These are phyloP conservation scores for Myrica gale DNA, from an alignment of 306 rosid species.

Conservation along the genomic window DNA sequence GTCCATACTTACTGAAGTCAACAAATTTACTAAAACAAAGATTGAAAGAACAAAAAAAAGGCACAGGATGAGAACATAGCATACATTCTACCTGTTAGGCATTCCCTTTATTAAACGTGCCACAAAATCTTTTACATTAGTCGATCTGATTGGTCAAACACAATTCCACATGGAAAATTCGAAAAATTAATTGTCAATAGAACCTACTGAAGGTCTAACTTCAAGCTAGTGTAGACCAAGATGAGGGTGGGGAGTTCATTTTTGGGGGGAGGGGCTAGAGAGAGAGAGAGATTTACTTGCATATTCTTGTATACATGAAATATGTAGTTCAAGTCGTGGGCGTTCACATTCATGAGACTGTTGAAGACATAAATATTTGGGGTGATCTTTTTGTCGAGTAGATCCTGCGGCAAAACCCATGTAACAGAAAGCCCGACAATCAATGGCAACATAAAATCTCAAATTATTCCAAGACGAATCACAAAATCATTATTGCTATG, in stretches of 20 bases:
- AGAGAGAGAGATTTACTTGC: constrained; percentile 52
- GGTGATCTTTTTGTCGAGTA: constrained; percentile 69
- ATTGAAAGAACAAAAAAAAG: background rate
- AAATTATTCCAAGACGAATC: background rate
- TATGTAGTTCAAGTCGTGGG: constrained; percentile 76
- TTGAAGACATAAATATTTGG: constrained; percentile 86
- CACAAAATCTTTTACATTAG: background rate
- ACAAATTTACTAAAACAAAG: background rate
- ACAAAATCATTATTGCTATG: background rate
- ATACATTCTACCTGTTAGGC: background rate
- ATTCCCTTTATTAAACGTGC: too few species aligned
- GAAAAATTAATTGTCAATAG: background rate
- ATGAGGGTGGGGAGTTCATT: background rate
- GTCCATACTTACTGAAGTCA: background rate
- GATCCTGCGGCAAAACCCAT: constrained; percentile 58
- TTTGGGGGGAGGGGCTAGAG: background rate
- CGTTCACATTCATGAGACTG: constrained; percentile 94
- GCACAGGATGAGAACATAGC: background rate
- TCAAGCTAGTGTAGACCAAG: background rate
- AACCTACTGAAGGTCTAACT: constrained; percentile 10
- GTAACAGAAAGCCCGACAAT: constrained; percentile 22
- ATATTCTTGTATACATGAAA: constrained; percentile 56
- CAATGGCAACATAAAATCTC: background rate
- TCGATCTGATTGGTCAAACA: background rate
- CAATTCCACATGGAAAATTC: background rate